phyloP scores from a whole-genome alignment of 352 stramenopile genomes.

The Globisporangium apiculatum region DNA sequence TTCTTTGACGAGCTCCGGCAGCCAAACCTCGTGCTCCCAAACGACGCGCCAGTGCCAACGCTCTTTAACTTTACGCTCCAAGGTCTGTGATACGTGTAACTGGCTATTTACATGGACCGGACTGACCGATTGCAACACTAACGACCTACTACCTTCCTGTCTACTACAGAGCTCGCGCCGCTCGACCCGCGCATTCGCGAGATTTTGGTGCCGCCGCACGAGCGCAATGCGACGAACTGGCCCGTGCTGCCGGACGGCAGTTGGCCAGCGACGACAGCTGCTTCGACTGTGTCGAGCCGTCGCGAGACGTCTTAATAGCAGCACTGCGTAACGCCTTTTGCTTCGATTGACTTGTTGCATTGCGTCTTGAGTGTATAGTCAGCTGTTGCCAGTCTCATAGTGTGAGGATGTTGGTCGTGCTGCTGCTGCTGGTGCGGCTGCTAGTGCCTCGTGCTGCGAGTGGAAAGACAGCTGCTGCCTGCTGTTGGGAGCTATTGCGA shows the following conservation, averaged over 20 bases:
- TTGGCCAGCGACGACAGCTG: conserved; percentile 41
- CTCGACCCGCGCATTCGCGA: conserved; percentile 64
- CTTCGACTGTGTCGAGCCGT: conserved; percentile 13
- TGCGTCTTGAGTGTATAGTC: neutral
- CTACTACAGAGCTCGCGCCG: conserved; percentile 56
- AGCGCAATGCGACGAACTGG: conserved; percentile 73
- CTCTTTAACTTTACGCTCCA: conserved; percentile 94
- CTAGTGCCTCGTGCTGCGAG: conserved; percentile 5
- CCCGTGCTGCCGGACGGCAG: conserved; percentile 59
- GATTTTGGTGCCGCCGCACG: conserved; percentile 68
- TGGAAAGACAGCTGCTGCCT: conserved; percentile 20
- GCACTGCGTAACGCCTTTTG: conserved; percentile 22
- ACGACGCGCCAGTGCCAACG: conserved; percentile 67
- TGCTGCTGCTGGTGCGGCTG: conserved; percentile 4
- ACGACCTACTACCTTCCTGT: too few relatives aligned
- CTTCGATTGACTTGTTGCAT: conserved; percentile 28
- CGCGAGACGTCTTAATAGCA: conserved; percentile 20
- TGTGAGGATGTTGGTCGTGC: conserved; percentile 53
- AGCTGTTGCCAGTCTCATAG: conserved; percentile 16
- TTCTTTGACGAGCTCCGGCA: conserved; percentile 98
- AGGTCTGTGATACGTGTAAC: conserved; percentile 26
- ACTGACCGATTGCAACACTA: neutral
- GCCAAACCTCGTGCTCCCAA: conserved; percentile 75
- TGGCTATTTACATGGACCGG: neutral
- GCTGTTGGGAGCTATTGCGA: conserved; percentile 22